Evolutionary conservation across 1,139 yeast species (phyloP).

Genomic region (Meyerozyma guilliermondii): DNA sequence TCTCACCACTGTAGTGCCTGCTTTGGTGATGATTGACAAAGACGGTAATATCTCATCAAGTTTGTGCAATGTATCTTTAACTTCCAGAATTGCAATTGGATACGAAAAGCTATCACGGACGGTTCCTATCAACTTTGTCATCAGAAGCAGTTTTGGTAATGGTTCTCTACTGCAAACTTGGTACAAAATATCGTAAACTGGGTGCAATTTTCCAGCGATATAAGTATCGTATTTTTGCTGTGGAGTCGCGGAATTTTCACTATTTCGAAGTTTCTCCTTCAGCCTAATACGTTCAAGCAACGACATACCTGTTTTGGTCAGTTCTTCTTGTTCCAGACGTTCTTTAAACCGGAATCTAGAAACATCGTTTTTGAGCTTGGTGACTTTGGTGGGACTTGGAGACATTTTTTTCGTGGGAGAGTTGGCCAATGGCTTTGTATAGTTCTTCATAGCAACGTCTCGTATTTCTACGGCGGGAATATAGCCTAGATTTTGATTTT

Average conservation of each 20-base stretch:
- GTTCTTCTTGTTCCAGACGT: conserved; percentile 17
- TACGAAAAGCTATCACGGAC: conserved; percentile 31
- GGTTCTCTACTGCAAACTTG: conserved; percentile 15
- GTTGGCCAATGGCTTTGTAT: not conserved
- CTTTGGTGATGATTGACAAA: conserved; percentile 11
- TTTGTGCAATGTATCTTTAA: conserved; percentile 21
- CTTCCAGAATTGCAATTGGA: conserved; percentile 30
- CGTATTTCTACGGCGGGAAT: conserved; percentile 3
- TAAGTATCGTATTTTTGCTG: conserved; percentile 32
- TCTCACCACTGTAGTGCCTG: conserved; percentile 23
- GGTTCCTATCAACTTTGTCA: conserved; percentile 20
- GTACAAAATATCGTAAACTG: conserved; percentile 32
- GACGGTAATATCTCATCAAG: conserved; percentile 15
- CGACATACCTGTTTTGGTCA: conserved; percentile 24
- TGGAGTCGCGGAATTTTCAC: conserved; percentile 15
- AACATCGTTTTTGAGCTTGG: conserved; percentile 26
- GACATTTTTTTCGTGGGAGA: conserved; percentile 9
- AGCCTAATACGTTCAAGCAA: conserved; percentile 37
- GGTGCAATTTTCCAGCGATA: conserved; percentile 36
- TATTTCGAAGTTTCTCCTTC: conserved; percentile 24
- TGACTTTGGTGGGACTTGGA: conserved; percentile 15
- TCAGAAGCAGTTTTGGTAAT: conserved; percentile 17
- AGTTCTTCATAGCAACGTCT: conserved; percentile 4
- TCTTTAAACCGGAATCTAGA: conserved; percentile 28
- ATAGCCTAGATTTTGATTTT: conserved; percentile 3